Evolutionary conservation across 768 basidiomycete genomes (phyloP), one percentile per base, ranked within the genome.

Genomic region (Gymnopilus junonius): DNA sequence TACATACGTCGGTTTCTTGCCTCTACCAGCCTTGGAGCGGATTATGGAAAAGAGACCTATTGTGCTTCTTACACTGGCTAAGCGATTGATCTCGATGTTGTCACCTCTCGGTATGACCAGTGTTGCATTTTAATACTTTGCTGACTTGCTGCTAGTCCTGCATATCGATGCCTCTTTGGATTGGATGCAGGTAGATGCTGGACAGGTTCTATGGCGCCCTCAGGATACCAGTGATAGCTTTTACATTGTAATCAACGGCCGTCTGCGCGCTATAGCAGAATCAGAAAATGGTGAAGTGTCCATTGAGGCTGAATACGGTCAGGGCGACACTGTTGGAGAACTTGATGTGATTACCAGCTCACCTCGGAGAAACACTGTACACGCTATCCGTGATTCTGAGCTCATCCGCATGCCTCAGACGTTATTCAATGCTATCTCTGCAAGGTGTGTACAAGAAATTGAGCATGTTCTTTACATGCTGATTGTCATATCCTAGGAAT

Each of bases 371-470:
- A 96, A 89, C 51, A 99, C 95, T 0, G 88, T 98, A 17, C 97
- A 99, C 76, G 97, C 97, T 7, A 99, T 99, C 66, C 94, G 97
- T 69, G 97, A 99, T 73, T 95, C 95, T 0, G 97, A 99, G 74
- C 83, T 99, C 12, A 97, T 97, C 29, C 82, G 97, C 29, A 97
- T 99, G 92, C 97, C 97, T 1, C 89, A 93, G 70, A 97, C 97
- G 0, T 82, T 99, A 10, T 99, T 99, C 82, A 99, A 99, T 74
- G 97, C 97, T 0, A 97, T 99, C 62, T 94, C 93, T 45, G 90
- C 92, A 11, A 81, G 92, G 91, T 91, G 63, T 65, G 84, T 69
- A 17, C 15, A 14, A 27, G n/a, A 42, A 25, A 20, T 50, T 29
- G 14, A 29, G 25, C 39, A 35, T 4, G 31, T 34, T 10, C 23